Evolutionary conservation across 345 rosid species (phyloP).

Genomic region (Litchi chinensis): DNA sequence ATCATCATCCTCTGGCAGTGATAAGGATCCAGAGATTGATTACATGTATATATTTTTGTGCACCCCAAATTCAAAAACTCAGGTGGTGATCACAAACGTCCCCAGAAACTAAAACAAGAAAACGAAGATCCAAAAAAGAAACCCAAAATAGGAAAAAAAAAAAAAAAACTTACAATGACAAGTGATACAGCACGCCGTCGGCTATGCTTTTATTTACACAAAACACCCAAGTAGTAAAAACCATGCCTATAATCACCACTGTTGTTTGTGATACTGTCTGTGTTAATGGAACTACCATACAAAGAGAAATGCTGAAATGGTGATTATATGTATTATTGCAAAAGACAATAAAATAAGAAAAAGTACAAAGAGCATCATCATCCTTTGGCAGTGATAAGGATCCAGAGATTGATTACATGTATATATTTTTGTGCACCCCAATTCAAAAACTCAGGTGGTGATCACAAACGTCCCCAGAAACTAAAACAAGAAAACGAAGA

Average conservation of each 20-base stretch:
- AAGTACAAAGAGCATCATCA: not conserved
- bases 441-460: conserved; percentile 37
- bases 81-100: conserved; percentile 25
- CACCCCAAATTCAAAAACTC: conserved; percentile 42
- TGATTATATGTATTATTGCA: not conserved
- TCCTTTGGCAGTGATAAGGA: not conserved
- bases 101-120: not conserved
- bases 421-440: conserved; percentile 25
- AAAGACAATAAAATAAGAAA: not conserved
- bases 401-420: conserved; percentile 8
- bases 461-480: conserved; percentile 10
- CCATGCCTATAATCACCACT: too few relatives aligned
- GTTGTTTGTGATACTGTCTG: not conserved
- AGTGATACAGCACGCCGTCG: conserved; percentile 18
- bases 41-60: not conserved
- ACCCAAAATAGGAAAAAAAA: not conserved
- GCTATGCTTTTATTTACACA: conserved; percentile 28
- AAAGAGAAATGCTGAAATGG: not conserved
- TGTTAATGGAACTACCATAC: too few relatives aligned
- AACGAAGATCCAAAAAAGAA: not conserved
- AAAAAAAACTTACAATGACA: conserved; percentile 9
- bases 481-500: not conserved
- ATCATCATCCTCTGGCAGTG: not conserved
- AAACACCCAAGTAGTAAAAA: too few relatives aligned
- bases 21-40: not conserved